Conservation (phyloP, 345 rosid species). For the Syzygium jambos region DNA sequence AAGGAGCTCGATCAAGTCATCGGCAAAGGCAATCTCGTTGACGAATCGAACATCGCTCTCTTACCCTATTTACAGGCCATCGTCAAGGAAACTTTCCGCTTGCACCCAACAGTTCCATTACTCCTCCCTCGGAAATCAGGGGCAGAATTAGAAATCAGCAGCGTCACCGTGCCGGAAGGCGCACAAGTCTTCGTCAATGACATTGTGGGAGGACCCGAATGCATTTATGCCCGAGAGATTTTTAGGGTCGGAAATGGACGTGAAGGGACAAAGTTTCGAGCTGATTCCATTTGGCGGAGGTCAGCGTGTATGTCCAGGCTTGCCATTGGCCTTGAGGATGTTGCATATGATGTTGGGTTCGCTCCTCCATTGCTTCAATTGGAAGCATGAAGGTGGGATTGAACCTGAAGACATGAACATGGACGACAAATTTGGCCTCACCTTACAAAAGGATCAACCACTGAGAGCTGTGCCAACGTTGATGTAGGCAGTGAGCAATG, state of each 20-base stretch:
- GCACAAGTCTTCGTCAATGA: slow-evolving; percentile 14
- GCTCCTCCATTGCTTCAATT: slow-evolving; percentile 14
- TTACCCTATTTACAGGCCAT: slow-evolving; percentile 29
- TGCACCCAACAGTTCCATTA: slow-evolving; percentile 30
- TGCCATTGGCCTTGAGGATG: slow-evolving; percentile 26
- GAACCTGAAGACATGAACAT: slow-evolving; percentile 4
- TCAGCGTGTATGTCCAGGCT: slow-evolving; percentile 26
- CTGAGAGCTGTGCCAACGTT: background rate
- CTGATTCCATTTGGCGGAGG: slow-evolving; percentile 20
- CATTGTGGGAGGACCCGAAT: slow-evolving; percentile 12
- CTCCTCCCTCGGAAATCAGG: slow-evolving; percentile 17
- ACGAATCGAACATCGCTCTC: slow-evolving; percentile 19
- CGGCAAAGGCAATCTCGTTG: slow-evolving; percentile 8
- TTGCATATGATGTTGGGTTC: slow-evolving; percentile 29
- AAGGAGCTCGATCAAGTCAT: slow-evolving; percentile 15
- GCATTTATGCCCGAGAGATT: slow-evolving; percentile 28
- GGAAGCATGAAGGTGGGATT: slow-evolving; percentile 14
- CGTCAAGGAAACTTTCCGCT: slow-evolving; percentile 28
- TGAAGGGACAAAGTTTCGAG: slow-evolving; percentile 11
- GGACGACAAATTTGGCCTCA: slow-evolving; percentile 10
- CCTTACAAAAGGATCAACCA: slow-evolving; percentile 19
- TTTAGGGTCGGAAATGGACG: slow-evolving; percentile 9
- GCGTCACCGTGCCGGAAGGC: slow-evolving; percentile 6
- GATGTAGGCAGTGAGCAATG: background rate
- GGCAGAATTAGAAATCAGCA: slow-evolving; percentile 14